Percentiles rank a stretch among this genome's conserved stretches.
Evolutionary conservation across 306 rosid genomes (phyloP).

Genomic region (Crotalaria pallida): DNA sequence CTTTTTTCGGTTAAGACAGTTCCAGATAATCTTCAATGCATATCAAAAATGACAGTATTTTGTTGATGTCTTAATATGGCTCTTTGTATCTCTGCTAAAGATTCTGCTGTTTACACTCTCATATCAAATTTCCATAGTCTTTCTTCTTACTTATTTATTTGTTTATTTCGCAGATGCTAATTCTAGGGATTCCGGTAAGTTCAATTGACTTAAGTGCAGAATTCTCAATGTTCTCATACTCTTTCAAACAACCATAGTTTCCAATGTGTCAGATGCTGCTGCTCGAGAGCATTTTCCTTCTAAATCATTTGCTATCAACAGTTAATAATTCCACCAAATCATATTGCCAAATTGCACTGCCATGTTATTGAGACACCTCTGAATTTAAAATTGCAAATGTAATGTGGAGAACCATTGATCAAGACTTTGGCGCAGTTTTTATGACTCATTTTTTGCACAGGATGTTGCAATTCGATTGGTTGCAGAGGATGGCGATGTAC

Average conservation of each 20-base stretch:
- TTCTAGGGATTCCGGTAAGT: conserved; percentile 77
- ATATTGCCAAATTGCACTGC: conserved; percentile 1
- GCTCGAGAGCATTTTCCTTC: conserved; percentile 13
- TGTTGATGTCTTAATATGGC: not conserved
- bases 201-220: conserved; percentile 23
- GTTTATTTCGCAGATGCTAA: conserved; percentile 59
- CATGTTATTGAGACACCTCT: not conserved
- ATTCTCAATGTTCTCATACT: conserved; percentile 16
- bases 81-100: conserved; percentile 1
- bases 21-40: not conserved
- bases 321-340: conserved; percentile 5
- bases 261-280: conserved; percentile 4
- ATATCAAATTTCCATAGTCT: conserved; percentile 1
- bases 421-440: conserved; percentile 13
- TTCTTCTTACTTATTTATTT: conserved; percentile 10
- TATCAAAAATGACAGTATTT: not conserved
- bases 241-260: conserved; percentile 13
- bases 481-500: conserved; percentile 46
- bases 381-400: not conserved
- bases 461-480: conserved; percentile 60
- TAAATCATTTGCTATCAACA: not conserved
- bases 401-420: conserved; percentile 8
- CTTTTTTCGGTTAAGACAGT: no score
- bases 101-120: not conserved
- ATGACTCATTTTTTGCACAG: conserved; percentile 38